Base-by-base conservation (phyloP, 2,329 filamentous ascomycete genomes). In the Aureobasidium sp. region DNA sequence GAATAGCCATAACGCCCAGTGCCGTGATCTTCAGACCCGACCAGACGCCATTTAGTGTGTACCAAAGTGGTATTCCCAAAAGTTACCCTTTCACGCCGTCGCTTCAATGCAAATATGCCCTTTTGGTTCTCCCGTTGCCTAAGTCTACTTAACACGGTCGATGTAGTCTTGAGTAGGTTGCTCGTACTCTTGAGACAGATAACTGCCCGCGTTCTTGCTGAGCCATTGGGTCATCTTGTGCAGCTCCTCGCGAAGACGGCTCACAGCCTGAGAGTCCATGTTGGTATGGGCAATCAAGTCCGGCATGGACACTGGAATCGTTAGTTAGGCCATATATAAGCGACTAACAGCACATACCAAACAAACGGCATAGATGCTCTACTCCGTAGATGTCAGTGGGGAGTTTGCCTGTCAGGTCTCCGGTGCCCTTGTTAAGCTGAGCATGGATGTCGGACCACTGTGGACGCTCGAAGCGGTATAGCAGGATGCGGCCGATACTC, bases 211-310 rank as follows among this genome's bases (percentile, higher is more conserved):
- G 69, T 93, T 86, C 67, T 87, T 89, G 63, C 87, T 84, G 61
- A 99, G 80, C 91, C 92, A 99, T 59, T 85, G 81, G 11, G 88
- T 90, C 75, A 99, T 87, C 75, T 91, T 93, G 67, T 85, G 83
- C 16, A 99, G 82, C 73, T 99, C 94, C 69, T 97, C 91, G 13
- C 91, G 87, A 30, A 97, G 84, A 50, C 91, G 88, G 65, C 87
- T 89, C 45, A 96, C 90, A 2, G 91, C 92, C 73, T 96, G 91
- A 59, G 88, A 82, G 70, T 97, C 94, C 91, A 99, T 96, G 76
- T 97, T 97, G 58, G 94, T 99, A 73, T 99, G 94, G 4, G 92
- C 92, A 65, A 97, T 86, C 44, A 97, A 85, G 72, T 99, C 94
- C 0, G 94, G 93, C 68, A 97, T 86, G 1, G 89, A 88, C 2